Percentiles rank a stretch among this genome's conserved stretches.
Conservation (phyloP, 2,329 filamentous ascomycete genomes). For the Shiraia bambusicola region DNA sequence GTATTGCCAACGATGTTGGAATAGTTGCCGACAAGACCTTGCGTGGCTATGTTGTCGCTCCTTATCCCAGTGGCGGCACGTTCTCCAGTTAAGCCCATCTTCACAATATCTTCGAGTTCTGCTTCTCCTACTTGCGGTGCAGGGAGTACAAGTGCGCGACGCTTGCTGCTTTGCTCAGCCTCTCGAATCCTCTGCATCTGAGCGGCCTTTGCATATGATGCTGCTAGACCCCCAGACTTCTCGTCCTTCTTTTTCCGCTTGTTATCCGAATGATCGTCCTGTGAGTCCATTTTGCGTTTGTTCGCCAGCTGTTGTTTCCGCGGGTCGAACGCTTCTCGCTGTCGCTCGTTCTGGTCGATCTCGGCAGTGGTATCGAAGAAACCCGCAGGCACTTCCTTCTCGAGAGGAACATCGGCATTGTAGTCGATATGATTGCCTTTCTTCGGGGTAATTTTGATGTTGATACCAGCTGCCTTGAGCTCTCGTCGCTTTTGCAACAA, state of each 20-base stretch:
- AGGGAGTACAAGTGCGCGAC: slow-evolving; percentile 78
- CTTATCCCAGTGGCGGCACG: slow-evolving; percentile 76
- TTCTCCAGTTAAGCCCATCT: slow-evolving; percentile 95
- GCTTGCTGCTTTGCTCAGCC: slow-evolving; percentile 94
- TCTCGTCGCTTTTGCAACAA: slow-evolving; percentile 93
- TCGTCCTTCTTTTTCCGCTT: slow-evolving; percentile 92
- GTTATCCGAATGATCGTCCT: slow-evolving; percentile 74
- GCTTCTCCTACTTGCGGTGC: slow-evolving; percentile 88
- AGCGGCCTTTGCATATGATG: slow-evolving; percentile 87
- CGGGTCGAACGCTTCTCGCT: slow-evolving; percentile 85
- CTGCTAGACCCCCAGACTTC: slow-evolving; percentile 69
- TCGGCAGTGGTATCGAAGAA: slow-evolving; percentile 95
- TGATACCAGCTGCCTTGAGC: slow-evolving; percentile 96
- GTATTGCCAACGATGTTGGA: slow-evolving; percentile 75
- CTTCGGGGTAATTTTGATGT: slow-evolving; percentile 88
- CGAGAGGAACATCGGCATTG: slow-evolving; percentile 97
- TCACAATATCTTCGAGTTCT: slow-evolving; percentile 96
- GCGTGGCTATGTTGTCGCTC: slow-evolving; percentile 81
- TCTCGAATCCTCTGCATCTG: slow-evolving; percentile 94
- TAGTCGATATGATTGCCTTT: slow-evolving; percentile 99
- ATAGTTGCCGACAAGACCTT: slow-evolving; percentile 86
- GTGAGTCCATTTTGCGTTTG: slow-evolving; percentile 89
- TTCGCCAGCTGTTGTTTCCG: slow-evolving; percentile 86
- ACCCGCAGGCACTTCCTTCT: slow-evolving; percentile 82
- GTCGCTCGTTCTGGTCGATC: slow-evolving; percentile 74